Evolutionary conservation across 768 basidiomycete species (phyloP).

Genomic region (Termitomyces sp.): DNA sequence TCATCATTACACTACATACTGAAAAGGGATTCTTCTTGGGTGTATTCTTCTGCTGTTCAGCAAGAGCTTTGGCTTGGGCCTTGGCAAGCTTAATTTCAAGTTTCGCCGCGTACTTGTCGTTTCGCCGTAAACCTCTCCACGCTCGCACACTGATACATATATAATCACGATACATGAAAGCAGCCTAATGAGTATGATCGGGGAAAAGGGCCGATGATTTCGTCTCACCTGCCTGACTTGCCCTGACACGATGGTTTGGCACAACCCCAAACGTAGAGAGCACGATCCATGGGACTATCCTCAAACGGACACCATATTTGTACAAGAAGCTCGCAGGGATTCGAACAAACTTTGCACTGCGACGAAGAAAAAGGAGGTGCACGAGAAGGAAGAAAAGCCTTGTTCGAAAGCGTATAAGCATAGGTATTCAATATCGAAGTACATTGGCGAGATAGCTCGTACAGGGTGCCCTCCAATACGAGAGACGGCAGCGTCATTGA

Average conservation of each 20-base stretch:
- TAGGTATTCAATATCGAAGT: constrained; percentile 41
- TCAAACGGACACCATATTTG: constrained; percentile 92
- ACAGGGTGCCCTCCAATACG: constrained; percentile 89
- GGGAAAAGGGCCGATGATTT: constrained; percentile 4
- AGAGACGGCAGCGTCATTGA: constrained; percentile 77
- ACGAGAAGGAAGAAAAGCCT: constrained; percentile 68
- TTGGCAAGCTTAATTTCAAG: constrained; percentile 49
- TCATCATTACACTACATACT: constrained; percentile 29
- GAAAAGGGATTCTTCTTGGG: constrained; percentile 64
- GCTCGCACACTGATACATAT: constrained; percentile 60
- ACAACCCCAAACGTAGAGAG: constrained; percentile 84
- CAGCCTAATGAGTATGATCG: constrained; percentile 8
- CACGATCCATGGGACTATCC: constrained; percentile 78
- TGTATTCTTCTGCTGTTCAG: constrained; percentile 23
- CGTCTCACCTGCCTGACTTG: constrained; percentile 68
- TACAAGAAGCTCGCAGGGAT: constrained; percentile 74
- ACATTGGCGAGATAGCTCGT: constrained; percentile 52
- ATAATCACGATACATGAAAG: constrained; percentile 1
- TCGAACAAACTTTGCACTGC: constrained; percentile 64
- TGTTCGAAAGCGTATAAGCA: constrained; percentile 34
- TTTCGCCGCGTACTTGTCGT: constrained; percentile 70
- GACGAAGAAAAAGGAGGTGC: constrained; percentile 61
- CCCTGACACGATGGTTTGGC: constrained; percentile 63
- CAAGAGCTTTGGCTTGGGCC: constrained; percentile 21
- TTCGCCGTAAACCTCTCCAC: constrained; percentile 71